A percentile compares a stretch with the other conserved stretches of the same genome.
phyloP scores from a whole-genome alignment of 2,329 filamentous ascomycete species.

The Fusarium subtropicale region DNA sequence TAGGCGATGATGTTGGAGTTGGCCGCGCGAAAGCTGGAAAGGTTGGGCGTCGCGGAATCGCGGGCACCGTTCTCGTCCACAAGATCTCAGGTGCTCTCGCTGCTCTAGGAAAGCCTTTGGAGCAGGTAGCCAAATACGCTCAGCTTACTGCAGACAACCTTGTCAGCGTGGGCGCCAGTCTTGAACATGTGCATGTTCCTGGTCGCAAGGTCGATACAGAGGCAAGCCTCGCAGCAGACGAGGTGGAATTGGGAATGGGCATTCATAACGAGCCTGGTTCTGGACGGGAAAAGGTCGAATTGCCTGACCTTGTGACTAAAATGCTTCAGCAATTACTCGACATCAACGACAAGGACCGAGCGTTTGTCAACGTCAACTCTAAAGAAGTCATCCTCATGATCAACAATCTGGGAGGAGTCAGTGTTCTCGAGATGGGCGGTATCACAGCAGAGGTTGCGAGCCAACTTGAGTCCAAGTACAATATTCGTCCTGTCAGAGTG shows the following conservation, averaged over 20 bases:
- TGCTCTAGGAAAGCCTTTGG: constrained; percentile 73
- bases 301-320: constrained; percentile 67
- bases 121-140: constrained; percentile 79
- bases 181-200: constrained; percentile 94
- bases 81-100: constrained; percentile 91
- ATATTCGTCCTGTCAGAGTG: constrained; percentile 72
- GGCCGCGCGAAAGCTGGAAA: constrained; percentile 86
- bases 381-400: constrained; percentile 76
- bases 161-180: constrained; percentile 85
- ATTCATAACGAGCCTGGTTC: constrained; percentile 79
- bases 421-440: constrained; percentile 76
- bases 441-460: constrained; percentile 75
- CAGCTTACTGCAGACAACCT: constrained; percentile 78
- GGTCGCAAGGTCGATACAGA: constrained; percentile 73
- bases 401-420: constrained; percentile 82
- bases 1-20: constrained; percentile 92
- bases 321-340: constrained; percentile 80
- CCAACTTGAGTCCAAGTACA: constrained; percentile 68
- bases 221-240: constrained; percentile 65
- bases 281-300: constrained; percentile 61
- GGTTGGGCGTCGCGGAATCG: constrained; percentile 90
- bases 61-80: constrained; percentile 89
- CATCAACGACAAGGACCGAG: constrained; percentile 73
- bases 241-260: constrained; percentile 79
- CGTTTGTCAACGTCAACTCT: constrained; percentile 72